Evolutionary conservation across 208 protist genomes (phyloP), one percentile per base, ranked within the genome.

Genomic region (Trypanosoma mega): DNA sequence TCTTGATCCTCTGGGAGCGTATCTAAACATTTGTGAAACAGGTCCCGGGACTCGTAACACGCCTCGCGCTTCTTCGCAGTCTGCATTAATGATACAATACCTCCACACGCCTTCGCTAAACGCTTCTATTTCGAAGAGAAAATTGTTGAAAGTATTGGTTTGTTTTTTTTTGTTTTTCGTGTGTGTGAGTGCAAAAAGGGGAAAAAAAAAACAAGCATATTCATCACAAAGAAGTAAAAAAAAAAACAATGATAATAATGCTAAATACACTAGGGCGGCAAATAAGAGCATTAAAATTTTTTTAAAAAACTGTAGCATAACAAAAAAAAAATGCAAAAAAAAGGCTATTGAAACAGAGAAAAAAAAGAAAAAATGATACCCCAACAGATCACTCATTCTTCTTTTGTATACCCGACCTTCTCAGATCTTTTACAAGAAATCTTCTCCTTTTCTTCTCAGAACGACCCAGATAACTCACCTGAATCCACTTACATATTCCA

Each of bases 21-120:
- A 68, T 93, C 86, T 33, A 93, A 68, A 52, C 86, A 93, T 59
- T 82, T 87, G 67, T 88, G 78, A 60, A 82, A 90, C 30, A 76
- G 51, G 43, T 90, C 82, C 29, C 86, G 79, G 24, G 78, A 59
- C 59, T 87, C 68, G 63, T 93, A 93, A 51, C 86, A 93, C 50
- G 72, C 26, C 57, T 93, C 82, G 59, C 86, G 74, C 37, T 90
- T 93, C 49, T 80, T 76, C 7, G 86, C 82, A 46, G 55, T 87
- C 36, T 93, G 80, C 86, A 93, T 93, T 16, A 41, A 21, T 56
- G 26, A 0, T 34, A 36, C 14, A 31, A 36, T 36, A 46, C 39
- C 45, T 45, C 53, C 6, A 50, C 7, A 50, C 20, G 6, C 45
- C 45, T 18, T 18, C 45, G 14, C 6, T 30, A 50, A 6, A 50